Base-by-base conservation (phyloP, 805 yeast species). In the Lachancea meyersii region DNA sequence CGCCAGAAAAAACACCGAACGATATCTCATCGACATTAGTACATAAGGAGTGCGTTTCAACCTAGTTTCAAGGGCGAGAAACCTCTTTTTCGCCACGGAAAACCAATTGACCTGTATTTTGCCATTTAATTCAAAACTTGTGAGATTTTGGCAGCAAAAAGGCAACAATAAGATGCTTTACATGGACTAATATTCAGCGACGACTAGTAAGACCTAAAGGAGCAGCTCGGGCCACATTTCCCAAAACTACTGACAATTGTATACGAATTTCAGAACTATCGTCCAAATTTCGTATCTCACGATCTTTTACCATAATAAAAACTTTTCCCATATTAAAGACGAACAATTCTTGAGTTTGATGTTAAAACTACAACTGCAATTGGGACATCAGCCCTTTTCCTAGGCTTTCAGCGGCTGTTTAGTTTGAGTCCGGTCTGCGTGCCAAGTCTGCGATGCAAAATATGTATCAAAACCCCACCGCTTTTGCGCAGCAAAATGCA, bases 381-480 rank as follows among this genome's bases (percentile, higher is more conserved):
- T 34, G 37, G 37, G 28, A 23, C 21, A 34, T 9, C 20, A 11
- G 37, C 28, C 26, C 28, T 22, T 34, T 22, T 22, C 18, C 37
- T 10, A 21, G 37, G 37, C 37, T 11, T 23, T 16, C 22, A 34
- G 10, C 28, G 26, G 17, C 21, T 13, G 18, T 21, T 22, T 8
- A 7, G 11, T 22, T 34, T 18, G 28, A 21, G 10, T 4, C 5
- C 21, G 37, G 16, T 16, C 10, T 11, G 10, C 19, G 28, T 11
- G 39, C 13, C 17, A 14, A 13, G 14, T 16, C 18, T 16, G 24
- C 21, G 22, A 45, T 38, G 40, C 55, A 52, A 52, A 52, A 47
- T 35, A 52, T 52, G 13, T 53, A 48, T 24, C 57, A 55, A 31
- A 55, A 58, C 41, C 58, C 58, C 31, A 40, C 61, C 10, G 53